A percentile compares a stretch with the other conserved stretches of the same genome.
Evolutionary conservation across 148 eudicot species (phyloP).

Genomic region (Rheum nobile): DNA sequence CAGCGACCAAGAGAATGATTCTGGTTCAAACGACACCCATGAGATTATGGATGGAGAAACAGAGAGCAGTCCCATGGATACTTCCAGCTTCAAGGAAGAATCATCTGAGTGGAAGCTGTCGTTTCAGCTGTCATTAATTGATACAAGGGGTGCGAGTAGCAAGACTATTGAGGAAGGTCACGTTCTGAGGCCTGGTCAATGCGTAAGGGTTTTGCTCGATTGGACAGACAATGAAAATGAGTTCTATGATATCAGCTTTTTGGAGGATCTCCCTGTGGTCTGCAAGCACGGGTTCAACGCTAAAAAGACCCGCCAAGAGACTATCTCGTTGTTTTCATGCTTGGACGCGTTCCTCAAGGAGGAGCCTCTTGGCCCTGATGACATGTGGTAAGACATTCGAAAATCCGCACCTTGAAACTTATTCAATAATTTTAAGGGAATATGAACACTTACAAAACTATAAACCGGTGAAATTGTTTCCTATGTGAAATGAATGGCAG

Average conservation of each 20-base stretch:
- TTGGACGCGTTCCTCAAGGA: slow-evolving; percentile 91
- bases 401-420: background rate
- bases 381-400: slow-evolving; percentile 68
- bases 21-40: slow-evolving; percentile 21
- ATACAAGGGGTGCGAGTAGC: slow-evolving; percentile 40
- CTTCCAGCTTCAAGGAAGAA: slow-evolving; percentile 11
- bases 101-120: slow-evolving; percentile 24
- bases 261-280: slow-evolving; percentile 84
- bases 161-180: slow-evolving; percentile 46
- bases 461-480: background rate
- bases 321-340: slow-evolving; percentile 83
- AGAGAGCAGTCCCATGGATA: slow-evolving; percentile 19
- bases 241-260: slow-evolving; percentile 54
- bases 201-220: slow-evolving; percentile 35
- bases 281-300: slow-evolving; percentile 55
- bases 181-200: slow-evolving; percentile 23
- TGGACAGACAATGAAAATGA: slow-evolving; percentile 57
- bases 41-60: slow-evolving; percentile 19
- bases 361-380: slow-evolving; percentile 98
- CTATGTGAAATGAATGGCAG: slow-evolving; percentile 27
- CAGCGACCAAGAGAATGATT: slow-evolving; percentile 27
- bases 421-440: no score
- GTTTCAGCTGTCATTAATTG: slow-evolving; percentile 40
- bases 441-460: no score
- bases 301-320: slow-evolving; percentile 89